A percentile compares a stretch with the other conserved stretches of the same genome.
phyloP scores from a whole-genome alignment of 768 basidiomycete genomes.

The Lentinus brumalis region DNA sequence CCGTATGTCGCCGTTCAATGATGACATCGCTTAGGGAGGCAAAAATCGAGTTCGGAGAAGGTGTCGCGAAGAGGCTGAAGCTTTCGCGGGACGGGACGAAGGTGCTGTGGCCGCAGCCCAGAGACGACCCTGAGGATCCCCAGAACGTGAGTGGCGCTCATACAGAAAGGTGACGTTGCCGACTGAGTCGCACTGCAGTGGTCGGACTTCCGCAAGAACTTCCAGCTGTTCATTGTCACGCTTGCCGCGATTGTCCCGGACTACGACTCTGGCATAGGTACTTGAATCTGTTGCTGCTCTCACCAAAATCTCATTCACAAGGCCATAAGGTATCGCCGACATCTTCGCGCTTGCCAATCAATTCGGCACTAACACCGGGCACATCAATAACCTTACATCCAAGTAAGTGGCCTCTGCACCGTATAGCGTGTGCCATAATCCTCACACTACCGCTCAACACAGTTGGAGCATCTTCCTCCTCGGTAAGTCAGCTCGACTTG shows the following conservation, averaged over 20 bases:
- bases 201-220: slow-evolving; percentile 51
- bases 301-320: background rate
- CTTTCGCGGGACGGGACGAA: slow-evolving; percentile 56
- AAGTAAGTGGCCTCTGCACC: slow-evolving; percentile 31
- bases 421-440: background rate
- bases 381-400: slow-evolving; percentile 64
- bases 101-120: slow-evolving; percentile 72
- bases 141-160: slow-evolving; percentile 47
- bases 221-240: slow-evolving; percentile 62
- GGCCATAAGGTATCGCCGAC: slow-evolving; percentile 51
- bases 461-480: slow-evolving; percentile 71
- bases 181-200: slow-evolving; percentile 41
- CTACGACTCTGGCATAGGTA: slow-evolving; percentile 67
- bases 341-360: slow-evolving; percentile 61
- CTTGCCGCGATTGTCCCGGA: slow-evolving; percentile 68
- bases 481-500: slow-evolving; percentile 34
- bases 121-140: slow-evolving; percentile 62
- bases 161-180: background rate
- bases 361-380: slow-evolving; percentile 54
- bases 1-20: background rate
- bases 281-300: slow-evolving; percentile 5
- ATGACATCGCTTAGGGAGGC: slow-evolving; percentile 49
- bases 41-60: slow-evolving; percentile 58
- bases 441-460: background rate
- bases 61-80: slow-evolving; percentile 56